phyloP scores from a whole-genome alignment of 371 early-diverging fungal species.

The Actinomucor elegans region DNA sequence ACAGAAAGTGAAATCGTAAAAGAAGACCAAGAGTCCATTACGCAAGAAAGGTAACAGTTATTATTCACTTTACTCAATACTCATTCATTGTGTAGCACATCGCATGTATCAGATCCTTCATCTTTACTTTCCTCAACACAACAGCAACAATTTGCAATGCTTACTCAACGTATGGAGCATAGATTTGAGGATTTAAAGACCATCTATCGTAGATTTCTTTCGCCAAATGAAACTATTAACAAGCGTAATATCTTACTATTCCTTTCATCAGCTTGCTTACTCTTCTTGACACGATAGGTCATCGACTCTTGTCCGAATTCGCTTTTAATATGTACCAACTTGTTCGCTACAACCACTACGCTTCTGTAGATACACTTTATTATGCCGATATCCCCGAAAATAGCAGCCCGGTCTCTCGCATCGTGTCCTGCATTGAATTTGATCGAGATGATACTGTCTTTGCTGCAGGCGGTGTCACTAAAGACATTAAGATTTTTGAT shows the following conservation, averaged over 20 bases:
- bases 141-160: background rate
- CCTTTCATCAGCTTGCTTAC: background rate
- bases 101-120: no score
- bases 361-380: slow-evolving; percentile 70
- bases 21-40: background rate
- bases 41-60: background rate
- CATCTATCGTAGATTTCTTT: slow-evolving; percentile 53
- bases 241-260: slow-evolving; percentile 1
- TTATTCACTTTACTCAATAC: background rate
- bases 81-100: no score
- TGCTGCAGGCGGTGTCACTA: slow-evolving; percentile 91
- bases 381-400: slow-evolving; percentile 65
- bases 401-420: slow-evolving; percentile 53
- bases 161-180: slow-evolving; percentile 48
- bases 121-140: no score
- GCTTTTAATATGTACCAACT: slow-evolving; percentile 68
- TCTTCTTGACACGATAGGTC: background rate
- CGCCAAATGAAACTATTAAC: background rate
- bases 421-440: slow-evolving; percentile 92
- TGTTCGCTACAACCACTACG: slow-evolving; percentile 63
- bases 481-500: slow-evolving; percentile 89
- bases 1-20: background rate
- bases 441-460: slow-evolving; percentile 89
- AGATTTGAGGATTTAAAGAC: slow-evolving; percentile 75
- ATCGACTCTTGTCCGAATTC: slow-evolving; percentile 40